These are phyloP conservation scores for Mycena chlorophos DNA, from an alignment of 768 basidiomycete species.

Conservation along the genomic window DNA sequence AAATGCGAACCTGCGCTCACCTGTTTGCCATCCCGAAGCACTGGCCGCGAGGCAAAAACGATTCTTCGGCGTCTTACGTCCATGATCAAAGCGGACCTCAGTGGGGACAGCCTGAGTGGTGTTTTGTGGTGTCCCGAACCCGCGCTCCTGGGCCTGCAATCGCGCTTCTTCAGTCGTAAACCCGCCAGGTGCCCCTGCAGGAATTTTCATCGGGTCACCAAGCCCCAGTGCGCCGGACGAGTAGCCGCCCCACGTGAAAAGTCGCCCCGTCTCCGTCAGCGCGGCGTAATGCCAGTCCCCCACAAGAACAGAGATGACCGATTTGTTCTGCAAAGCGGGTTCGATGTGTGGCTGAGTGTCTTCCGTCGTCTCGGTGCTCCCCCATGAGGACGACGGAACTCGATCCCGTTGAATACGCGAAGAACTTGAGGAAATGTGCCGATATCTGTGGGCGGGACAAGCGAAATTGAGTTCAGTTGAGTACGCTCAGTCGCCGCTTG, in stretches of 20 bases:
- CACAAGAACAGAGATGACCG: slow-evolving; percentile 82
- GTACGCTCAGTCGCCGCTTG: neutral
- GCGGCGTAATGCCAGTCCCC: slow-evolving; percentile 95
- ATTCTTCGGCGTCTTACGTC: slow-evolving; percentile 47
- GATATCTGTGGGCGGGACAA: slow-evolving; percentile 82
- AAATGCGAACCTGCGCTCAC: slow-evolving; percentile 2
- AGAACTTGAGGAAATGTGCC: slow-evolving; percentile 80
- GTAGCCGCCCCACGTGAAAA: slow-evolving; percentile 80
- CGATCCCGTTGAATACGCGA: slow-evolving; percentile 73
- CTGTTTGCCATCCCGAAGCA: slow-evolving; percentile 87
- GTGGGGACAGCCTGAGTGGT: slow-evolving; percentile 66
- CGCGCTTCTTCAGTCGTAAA: slow-evolving; percentile 43
- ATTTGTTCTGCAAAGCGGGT: slow-evolving; percentile 70
- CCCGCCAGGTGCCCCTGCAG: slow-evolving; percentile 59
- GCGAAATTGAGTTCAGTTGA: slow-evolving; percentile 22
- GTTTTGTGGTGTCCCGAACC: slow-evolving; percentile 37
- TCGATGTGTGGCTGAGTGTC: slow-evolving; percentile 58
- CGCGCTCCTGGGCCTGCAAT: slow-evolving; percentile 28
- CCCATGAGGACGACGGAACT: slow-evolving; percentile 77
- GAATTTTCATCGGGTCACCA: slow-evolving; percentile 64
- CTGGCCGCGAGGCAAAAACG: slow-evolving; percentile 79
- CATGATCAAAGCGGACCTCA: slow-evolving; percentile 71
- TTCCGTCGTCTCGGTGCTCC: slow-evolving; percentile 47
- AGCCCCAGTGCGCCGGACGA: slow-evolving; percentile 83
- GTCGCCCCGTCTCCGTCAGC: slow-evolving; percentile 71